phyloP scores from a whole-genome alignment of 2,329 filamentous ascomycete species.

The Fusarium sp. region DNA sequence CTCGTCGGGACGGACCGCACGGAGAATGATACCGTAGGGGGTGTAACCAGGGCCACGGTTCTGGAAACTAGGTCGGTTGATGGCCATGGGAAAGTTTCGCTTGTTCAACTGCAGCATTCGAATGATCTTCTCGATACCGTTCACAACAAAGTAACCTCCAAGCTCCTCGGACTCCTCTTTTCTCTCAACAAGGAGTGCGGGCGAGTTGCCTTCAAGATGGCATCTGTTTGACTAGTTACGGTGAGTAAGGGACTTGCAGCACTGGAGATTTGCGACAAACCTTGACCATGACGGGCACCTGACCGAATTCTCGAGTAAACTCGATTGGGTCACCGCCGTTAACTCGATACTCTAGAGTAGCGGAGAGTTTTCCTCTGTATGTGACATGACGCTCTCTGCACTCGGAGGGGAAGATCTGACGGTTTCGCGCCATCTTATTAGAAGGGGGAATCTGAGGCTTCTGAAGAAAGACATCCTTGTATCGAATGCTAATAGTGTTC shows the following conservation, averaged over 20 bases:
- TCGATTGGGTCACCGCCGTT: conserved; percentile 89
- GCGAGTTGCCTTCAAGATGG: conserved; percentile 87
- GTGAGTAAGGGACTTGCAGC: conserved; percentile 29
- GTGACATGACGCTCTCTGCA: conserved; percentile 93
- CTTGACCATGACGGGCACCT: conserved; percentile 93
- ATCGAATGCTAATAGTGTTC: conserved; percentile 81
- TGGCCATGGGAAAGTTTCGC: conserved; percentile 95
- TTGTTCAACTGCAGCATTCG: conserved; percentile 90
- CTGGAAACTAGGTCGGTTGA: conserved; percentile 88
- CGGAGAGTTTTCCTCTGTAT: conserved; percentile 87
- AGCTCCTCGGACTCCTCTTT: conserved; percentile 98
- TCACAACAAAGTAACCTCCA: conserved; percentile 96
- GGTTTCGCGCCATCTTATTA: conserved; percentile 86
- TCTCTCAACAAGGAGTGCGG: conserved; percentile 81
- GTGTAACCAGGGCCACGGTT: conserved; percentile 90
- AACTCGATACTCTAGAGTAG: conserved; percentile 84
- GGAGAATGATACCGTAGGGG: conserved; percentile 88
- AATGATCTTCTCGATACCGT: conserved; percentile 96
- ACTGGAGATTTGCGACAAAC: conserved; percentile 58
- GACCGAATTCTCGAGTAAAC: conserved; percentile 84
- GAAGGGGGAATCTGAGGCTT: conserved; percentile 81
- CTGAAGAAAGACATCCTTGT: conserved; percentile 84
- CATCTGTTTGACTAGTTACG: conserved; percentile 80
- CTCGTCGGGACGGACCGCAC: conserved; percentile 95
- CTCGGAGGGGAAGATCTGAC: conserved; percentile 90